These are phyloP conservation scores for Rhynchospora tenuis DNA, from an alignment of 176 grass and related monocot genomes.

Conservation along the genomic window DNA sequence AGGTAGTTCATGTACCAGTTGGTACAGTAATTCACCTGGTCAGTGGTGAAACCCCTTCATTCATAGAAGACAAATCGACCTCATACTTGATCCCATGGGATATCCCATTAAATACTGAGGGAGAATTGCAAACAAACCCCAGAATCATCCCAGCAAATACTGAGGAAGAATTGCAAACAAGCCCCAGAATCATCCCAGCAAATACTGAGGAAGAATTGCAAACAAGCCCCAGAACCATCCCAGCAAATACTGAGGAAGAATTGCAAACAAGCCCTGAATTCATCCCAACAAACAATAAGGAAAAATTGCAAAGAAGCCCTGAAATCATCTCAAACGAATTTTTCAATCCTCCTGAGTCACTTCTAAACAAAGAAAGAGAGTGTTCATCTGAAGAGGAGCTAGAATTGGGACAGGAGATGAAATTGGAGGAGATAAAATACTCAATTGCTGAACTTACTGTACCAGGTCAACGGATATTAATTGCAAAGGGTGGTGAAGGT, in stretches of 20 bases:
- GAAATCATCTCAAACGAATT: not conserved
- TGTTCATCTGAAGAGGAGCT: not conserved
- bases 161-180: slow-evolving; percentile 4
- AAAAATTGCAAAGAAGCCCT: not conserved
- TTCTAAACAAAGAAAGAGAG: slow-evolving; percentile 7
- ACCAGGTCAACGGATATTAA: slow-evolving; percentile 56
- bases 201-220: slow-evolving; percentile 11
- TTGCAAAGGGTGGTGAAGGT: slow-evolving; percentile 67
- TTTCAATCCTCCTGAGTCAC: not conserved
- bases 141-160: not conserved
- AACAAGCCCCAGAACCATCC: not conserved
- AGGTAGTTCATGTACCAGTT: slow-evolving; percentile 70
- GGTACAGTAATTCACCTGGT: slow-evolving; percentile 94
- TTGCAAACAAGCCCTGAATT: not conserved
- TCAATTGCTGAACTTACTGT: slow-evolving; percentile 71
- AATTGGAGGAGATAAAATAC: slow-evolving; percentile 43
- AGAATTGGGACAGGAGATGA: slow-evolving; percentile 13
- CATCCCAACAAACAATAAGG: not conserved
- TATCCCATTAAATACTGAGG: slow-evolving; percentile 34
- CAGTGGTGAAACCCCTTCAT: slow-evolving; percentile 45
- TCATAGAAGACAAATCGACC: slow-evolving; percentile 33
- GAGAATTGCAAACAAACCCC: not conserved
- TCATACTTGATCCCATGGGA: slow-evolving; percentile 66
- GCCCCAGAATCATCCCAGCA: not conserved
- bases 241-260: slow-evolving; percentile 15